These are phyloP conservation scores for Penicillium canariense DNA, from an alignment of 495 filamentous ascomycete genomes.

Conservation along the genomic window DNA sequence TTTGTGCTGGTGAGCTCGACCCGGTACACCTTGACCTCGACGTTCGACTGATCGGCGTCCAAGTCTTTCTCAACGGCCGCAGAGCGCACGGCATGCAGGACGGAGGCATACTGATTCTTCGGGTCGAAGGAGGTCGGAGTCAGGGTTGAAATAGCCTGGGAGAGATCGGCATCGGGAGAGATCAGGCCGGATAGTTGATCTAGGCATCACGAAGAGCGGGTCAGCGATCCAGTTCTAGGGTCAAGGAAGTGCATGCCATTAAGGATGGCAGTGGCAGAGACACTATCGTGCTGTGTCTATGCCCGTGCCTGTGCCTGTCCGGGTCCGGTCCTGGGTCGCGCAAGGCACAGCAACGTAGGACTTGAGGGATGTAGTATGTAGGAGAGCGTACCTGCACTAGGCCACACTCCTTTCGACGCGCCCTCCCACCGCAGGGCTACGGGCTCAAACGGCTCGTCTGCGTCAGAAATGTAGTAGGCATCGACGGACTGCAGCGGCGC, in stretches of 20 bases:
- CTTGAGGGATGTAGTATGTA: not conserved
- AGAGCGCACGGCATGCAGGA: conserved; percentile 32
- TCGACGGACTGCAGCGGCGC: conserved; percentile 54
- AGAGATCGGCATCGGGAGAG: conserved; percentile 31
- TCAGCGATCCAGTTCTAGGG: conserved; percentile 7
- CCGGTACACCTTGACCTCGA: conserved; percentile 72
- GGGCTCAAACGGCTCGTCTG: conserved; percentile 79
- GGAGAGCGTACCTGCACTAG: conserved; percentile 54
- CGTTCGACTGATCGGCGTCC: conserved; percentile 39
- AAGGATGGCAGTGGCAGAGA: too few species aligned
- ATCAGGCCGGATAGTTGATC: conserved; percentile 42
- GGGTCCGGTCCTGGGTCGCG: not conserved
- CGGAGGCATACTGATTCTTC: conserved; percentile 33
- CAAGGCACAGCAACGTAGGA: not conserved
- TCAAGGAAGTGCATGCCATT: not conserved
- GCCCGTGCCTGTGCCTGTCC: too few species aligned
- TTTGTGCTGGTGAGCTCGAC: conserved; percentile 58
- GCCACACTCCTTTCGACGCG: conserved; percentile 49
- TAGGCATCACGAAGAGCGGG: conserved; percentile 7
- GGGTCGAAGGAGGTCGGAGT: conserved; percentile 42
- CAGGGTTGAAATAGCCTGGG: conserved; percentile 34
- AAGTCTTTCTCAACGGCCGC: conserved; percentile 27
- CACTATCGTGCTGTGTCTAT: too few species aligned
- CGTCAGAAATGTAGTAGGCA: conserved; percentile 70
- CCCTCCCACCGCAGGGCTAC: conserved; percentile 66